phyloP scores from a whole-genome alignment of 352 stramenopile species.

The Phytopythium delawarense region DNA sequence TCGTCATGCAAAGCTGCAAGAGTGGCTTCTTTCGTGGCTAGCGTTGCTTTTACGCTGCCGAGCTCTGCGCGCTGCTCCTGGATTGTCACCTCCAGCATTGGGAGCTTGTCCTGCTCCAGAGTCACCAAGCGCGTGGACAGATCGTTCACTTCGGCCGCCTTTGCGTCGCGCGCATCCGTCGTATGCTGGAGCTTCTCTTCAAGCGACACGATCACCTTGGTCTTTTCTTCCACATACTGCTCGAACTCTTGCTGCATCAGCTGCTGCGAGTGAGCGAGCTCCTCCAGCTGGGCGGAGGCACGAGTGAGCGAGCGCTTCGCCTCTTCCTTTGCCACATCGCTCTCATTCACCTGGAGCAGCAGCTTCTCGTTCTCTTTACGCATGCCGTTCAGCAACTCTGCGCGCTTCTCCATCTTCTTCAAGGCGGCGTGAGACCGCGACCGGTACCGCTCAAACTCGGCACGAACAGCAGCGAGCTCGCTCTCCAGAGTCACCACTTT shows the following conservation, averaged over 20 bases:
- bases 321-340: constrained; percentile 14
- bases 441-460: constrained; percentile 69
- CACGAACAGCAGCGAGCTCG: constrained; percentile 30
- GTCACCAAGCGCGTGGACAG: neutral
- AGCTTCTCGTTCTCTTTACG: constrained; percentile 65
- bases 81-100: neutral
- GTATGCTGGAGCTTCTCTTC: constrained; percentile 22
- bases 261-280: constrained; percentile 22
- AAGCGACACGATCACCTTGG: constrained; percentile 13
- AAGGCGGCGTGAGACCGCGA: constrained; percentile 59
- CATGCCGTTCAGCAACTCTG: constrained; percentile 77
- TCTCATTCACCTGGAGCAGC: constrained; percentile 19
- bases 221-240: constrained; percentile 26
- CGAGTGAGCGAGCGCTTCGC: constrained; percentile 11
- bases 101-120: constrained; percentile 6
- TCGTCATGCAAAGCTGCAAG: constrained; percentile 14
- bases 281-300: constrained; percentile 16
- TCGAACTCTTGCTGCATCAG: constrained; percentile 37
- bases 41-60: neutral
- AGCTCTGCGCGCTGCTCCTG: neutral
- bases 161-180: constrained; percentile 14
- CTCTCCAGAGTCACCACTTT: constrained; percentile 23
- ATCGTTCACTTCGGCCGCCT: neutral
- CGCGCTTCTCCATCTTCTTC: constrained; percentile 80
- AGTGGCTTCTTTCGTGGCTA: neutral